Base-by-base conservation (phyloP, 305 asterid genomes). In the Rubia balearica region DNA sequence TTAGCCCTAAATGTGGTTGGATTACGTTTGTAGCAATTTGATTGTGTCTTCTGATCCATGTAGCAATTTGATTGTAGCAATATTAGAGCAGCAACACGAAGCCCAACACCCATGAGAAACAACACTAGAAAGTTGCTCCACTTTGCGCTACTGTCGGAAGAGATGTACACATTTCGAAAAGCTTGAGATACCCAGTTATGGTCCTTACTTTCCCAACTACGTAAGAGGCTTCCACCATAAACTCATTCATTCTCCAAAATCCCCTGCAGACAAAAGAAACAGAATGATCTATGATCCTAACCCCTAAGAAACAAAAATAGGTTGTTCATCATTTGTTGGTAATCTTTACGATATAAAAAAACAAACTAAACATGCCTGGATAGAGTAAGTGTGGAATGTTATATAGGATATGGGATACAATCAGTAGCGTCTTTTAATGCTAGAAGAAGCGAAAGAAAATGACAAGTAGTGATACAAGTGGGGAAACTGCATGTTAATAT, bases 171-270 rank as follows among this genome's bases (percentile, higher is more conserved):
- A 57, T 84, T 86, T 61, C 77, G 84, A 41, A 95, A 89, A 21
- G 97, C 96, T 68, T 88, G 89, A 76, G 27, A 24, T 87, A 84
- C 65, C 99, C 99, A 2, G 98, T 76, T 71, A 95, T 81, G 38
- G 91, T 84, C 80, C 99, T 84, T 30, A 88, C 98, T 74, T 87
- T 89, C 84, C 99, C 99, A 19, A 95, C 96, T 0, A 97, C 96
- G 71, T 82, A 92, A 6, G 97, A 86, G 12, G 90, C 80, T 55
- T 92, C 0, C 27, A 24, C 96, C 0, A 80, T 38, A 71, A 84
- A 92, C 88, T 95, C 98, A 22, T 95, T 95, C 85, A 24, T 24
- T 24, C 27, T 95, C 99, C 92, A 95, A 74, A 11, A 95, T 81
- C 65, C 99, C 99, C 99, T 94, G 88, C 71, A 83, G 49, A 73